Evolutionary conservation across 2,329 filamentous ascomycete species (phyloP), one percentile per base, ranked within the genome.

Genomic region (Domatiomyces globalis): DNA sequence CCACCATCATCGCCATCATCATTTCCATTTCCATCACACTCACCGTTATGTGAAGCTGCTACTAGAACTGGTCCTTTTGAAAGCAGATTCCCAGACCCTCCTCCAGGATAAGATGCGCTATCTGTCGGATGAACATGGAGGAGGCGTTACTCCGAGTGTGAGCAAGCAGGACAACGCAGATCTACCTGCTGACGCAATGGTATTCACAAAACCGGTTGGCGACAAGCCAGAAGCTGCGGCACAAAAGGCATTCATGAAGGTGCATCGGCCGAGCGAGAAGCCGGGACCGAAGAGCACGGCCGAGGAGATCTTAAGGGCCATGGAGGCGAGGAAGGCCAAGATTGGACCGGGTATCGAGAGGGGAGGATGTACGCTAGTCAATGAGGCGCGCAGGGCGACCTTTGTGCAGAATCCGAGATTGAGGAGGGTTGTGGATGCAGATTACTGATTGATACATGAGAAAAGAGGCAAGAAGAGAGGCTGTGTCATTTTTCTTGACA

Each of bases 291-390:
- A 71, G 50, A 63, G 73, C 18, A 72, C 74, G 49, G 73, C 73
- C 3, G 59, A 64, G 43, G 68, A 73, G 46, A 65, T 72, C 2
- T 58, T 72, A 15, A 63, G 66, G 49, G 70, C 71, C 7, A 65
- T 79, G 33, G 66, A 71, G 33, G 66, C 68, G 44, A 71, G 71
- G 54, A 79, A 79, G 61, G 66, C 66, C 47, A 66, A 67, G 19
- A 66, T 77, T 55, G 78, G 78, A 2, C 68, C 73, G 2, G 74
- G 72, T 0, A 67, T 80, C 58, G 77, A 78, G 51, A 67, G 69
- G 45, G 73, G 71, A 43, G 77, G 77, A 4, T 71, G 71, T 43
- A 72, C 69, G 19, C 63, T 81, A 5, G 76, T 73, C 3, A 80
- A 72, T 29, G 69, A 72, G 18, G 70, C 72, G 55, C 69, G 76